Evolutionary conservation across 2,329 filamentous ascomycete species (phyloP), one percentile per base, ranked within the genome.

Genomic region (Helminthosporium solani): DNA sequence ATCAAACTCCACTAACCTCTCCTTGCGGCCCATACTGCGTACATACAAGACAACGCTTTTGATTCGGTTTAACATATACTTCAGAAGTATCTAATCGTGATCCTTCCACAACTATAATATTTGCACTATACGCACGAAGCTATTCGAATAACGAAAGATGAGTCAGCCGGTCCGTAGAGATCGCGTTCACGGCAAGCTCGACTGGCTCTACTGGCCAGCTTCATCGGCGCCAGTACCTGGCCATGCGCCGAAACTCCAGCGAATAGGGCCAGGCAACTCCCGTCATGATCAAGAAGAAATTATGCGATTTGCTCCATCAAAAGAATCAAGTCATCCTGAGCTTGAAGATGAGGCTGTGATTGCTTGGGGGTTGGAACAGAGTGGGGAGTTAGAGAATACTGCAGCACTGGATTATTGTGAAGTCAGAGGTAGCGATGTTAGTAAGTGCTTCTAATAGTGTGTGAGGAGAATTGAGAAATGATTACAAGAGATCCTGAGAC

Each of bases 311-410:
- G 9, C 14, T 31, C 14, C 28, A 5, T 31, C 28, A 12, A 31
- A 33, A 19, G 19, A 33, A 16, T 28, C 39, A 14, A 28, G 33
- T 7, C 44, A 49, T 38, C 48, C 46, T 1, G 52, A 52, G 28
- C 38, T 54, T 7, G 46, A 49, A 33, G 52, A 54, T 36, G 38
- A 45, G 21, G 20, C 30, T 14, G 21, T 46, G 2, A 33, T 54
- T 19, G 37, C 33, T 2, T 54, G 52, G 52, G 52, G 52, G 1
- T 8, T 52, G 11, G 23, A 23, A 11, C 31, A 40, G 19, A 46
- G 46, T 40, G 43, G 37, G 8, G 27, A 38, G 3, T 6, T 23
- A 7, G 33, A 39, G 25, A 18, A 35, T 9, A 19, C 18, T 21
- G 40, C 33, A 8, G 18, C 15, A 16, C 18, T 42, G 6, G 44